Percentiles rank a stretch among this genome's conserved stretches.
Evolutionary conservation across 106 monocot species (phyloP).

Genomic region (Chionographis japonica): DNA sequence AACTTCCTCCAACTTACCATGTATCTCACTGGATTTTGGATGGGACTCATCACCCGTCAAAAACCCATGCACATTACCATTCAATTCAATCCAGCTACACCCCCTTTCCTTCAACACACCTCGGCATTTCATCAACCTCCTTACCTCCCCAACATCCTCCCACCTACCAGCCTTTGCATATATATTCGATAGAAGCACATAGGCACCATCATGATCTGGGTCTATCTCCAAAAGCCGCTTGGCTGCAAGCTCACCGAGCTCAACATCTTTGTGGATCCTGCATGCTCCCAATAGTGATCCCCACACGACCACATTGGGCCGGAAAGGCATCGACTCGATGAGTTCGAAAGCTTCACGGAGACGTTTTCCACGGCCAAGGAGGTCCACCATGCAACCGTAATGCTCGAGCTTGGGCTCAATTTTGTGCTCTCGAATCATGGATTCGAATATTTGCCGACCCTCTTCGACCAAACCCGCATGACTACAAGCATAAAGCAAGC

Average conservation of each 20-base stretch:
- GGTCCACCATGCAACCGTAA: slow-evolving; percentile 72
- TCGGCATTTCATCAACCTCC: slow-evolving; percentile 34
- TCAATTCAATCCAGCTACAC: slow-evolving; percentile 41
- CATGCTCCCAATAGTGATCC: slow-evolving; percentile 57
- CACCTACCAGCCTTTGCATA: slow-evolving; percentile 43
- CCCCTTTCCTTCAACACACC: slow-evolving; percentile 47
- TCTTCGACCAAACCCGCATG: slow-evolving; percentile 52
- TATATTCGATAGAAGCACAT: slow-evolving; percentile 60
- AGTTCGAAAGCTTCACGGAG: slow-evolving; percentile 50
- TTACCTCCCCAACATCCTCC: slow-evolving; percentile 38
- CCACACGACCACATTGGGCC: slow-evolving; percentile 52
- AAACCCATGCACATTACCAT: slow-evolving; percentile 42
- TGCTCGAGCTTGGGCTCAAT: slow-evolving; percentile 54
- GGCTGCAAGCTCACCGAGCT: slow-evolving; percentile 49
- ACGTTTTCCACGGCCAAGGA: slow-evolving; percentile 53
- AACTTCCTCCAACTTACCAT: slow-evolving; percentile 42
- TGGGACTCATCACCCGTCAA: slow-evolving; percentile 28
- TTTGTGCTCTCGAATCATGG: slow-evolving; percentile 32
- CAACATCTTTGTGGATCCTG: slow-evolving; percentile 31
- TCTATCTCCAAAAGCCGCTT: slow-evolving; percentile 46
- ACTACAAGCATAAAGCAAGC: slow-evolving; percentile 52
- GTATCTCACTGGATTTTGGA: slow-evolving; percentile 36
- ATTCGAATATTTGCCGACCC: slow-evolving; percentile 35
- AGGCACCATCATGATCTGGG: slow-evolving; percentile 44
- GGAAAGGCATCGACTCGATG: slow-evolving; percentile 48